Conservation (phyloP, 1,284 basidiomycete species). For the Malassezia arunalokei region DNA sequence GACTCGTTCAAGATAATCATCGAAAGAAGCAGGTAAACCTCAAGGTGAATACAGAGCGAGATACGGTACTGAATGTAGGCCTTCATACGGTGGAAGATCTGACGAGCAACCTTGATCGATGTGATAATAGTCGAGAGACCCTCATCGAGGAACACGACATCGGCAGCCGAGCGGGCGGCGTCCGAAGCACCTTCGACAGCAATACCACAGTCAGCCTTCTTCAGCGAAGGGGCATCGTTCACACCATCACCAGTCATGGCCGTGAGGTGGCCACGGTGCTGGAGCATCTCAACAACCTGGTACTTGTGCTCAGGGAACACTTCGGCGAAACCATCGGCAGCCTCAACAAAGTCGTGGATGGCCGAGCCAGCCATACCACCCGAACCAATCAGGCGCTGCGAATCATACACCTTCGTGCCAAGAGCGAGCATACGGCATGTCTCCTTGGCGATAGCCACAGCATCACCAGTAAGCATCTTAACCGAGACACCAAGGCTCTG, state of each 20-base stretch:
- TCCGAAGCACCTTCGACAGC: constrained; percentile 52
- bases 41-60: constrained; percentile 52
- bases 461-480: constrained; percentile 56
- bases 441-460: constrained; percentile 54
- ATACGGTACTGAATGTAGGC: constrained; percentile 49
- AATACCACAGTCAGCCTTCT: constrained; percentile 51
- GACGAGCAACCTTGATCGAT: constrained; percentile 53
- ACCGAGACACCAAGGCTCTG: constrained; percentile 52
- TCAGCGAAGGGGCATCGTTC: constrained; percentile 50
- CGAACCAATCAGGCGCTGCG: constrained; percentile 52
- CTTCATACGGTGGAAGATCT: constrained; percentile 56
- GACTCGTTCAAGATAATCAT: constrained; percentile 53
- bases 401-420: constrained; percentile 54
- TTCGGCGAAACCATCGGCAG: constrained; percentile 54
- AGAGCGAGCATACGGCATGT: constrained; percentile 52
- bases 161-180: constrained; percentile 51
- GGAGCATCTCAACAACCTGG: constrained; percentile 53
- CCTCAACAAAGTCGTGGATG: constrained; percentile 52
- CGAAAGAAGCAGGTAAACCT: constrained; percentile 52
- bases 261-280: constrained; percentile 53
- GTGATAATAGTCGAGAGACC: constrained; percentile 52
- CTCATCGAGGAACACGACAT: constrained; percentile 53
- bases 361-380: constrained; percentile 52
- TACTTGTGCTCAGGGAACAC: constrained; percentile 54
- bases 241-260: constrained; percentile 51